Percentiles rank a stretch among this genome's conserved stretches.
Evolutionary conservation across 2,329 filamentous ascomycete genomes (phyloP).

Genomic region (Diaporthe longicolla): DNA sequence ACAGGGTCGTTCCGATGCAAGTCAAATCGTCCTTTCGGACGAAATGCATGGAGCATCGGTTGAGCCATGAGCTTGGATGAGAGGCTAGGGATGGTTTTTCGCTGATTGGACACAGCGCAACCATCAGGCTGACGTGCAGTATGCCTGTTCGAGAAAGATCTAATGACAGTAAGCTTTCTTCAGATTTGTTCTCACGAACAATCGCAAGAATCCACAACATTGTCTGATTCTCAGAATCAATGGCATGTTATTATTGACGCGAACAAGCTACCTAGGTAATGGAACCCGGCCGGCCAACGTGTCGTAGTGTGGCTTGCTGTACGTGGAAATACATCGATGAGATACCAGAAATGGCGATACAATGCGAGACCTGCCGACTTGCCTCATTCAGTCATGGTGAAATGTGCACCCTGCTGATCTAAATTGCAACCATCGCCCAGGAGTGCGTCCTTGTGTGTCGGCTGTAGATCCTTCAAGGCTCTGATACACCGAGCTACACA

Average conservation of each 20-base stretch:
- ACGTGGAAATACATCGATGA: neutral
- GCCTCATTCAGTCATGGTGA: neutral
- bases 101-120: neutral
- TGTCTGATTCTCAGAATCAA: neutral
- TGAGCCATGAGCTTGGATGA: neutral
- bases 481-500: conserved; percentile 10
- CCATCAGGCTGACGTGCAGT: neutral
- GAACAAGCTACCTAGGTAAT: too few species aligned
- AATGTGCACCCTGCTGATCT: neutral
- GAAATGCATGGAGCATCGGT: conserved; percentile 13
- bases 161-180: neutral
- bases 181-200: neutral
- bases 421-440: conserved; percentile 20
- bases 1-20: neutral
- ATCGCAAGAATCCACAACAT: too few species aligned
- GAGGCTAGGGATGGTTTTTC: neutral
- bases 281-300: neutral
- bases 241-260: neutral
- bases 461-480: conserved; percentile 31
- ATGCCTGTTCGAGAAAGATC: neutral
- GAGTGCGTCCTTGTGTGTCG: conserved; percentile 18
- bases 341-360: conserved; percentile 4
- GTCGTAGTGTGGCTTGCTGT: neutral
- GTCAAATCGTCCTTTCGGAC: neutral
- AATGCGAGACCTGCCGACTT: neutral